Percentiles rank a stretch among this genome's conserved stretches.
These are phyloP conservation scores for Boletus rubescentipes DNA, from an alignment of 768 basidiomycete species.

Conservation along the genomic window DNA sequence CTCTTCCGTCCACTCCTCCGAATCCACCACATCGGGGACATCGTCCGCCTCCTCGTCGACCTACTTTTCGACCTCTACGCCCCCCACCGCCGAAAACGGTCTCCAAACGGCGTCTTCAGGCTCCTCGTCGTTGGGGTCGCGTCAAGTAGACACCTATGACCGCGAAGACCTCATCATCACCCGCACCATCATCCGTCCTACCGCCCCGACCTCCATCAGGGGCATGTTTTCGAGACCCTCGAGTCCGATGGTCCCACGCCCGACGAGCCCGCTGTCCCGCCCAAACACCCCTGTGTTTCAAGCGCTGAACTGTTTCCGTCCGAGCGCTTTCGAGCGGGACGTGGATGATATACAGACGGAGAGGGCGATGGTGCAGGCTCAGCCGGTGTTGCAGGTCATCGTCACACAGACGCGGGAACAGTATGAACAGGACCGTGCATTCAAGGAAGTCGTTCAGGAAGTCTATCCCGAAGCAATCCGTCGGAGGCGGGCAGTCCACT, in stretches of 20 bases:
- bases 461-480: constrained; percentile 28
- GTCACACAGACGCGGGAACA: constrained; percentile 35
- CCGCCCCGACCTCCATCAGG: constrained; percentile 23
- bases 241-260: constrained; percentile 29
- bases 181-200: constrained; percentile 40
- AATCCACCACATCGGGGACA: constrained; percentile 10
- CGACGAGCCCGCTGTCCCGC: constrained; percentile 24
- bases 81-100: constrained; percentile 10
- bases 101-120: constrained; percentile 1
- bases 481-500: constrained; percentile 13
- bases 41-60: constrained; percentile 17
- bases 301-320: constrained; percentile 36
- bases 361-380: constrained; percentile 2
- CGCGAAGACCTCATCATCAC: constrained; percentile 34
- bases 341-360: constrained; percentile 28
- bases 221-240: constrained; percentile 32
- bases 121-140: constrained; percentile 10
- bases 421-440: constrained; percentile 33
- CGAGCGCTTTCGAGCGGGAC: constrained; percentile 33
- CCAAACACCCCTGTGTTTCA: constrained; percentile 23
- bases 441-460: constrained; percentile 29
- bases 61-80: constrained; percentile 22
- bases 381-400: constrained; percentile 33
- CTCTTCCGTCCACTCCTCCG: not conserved
- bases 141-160: constrained; percentile 26